Evolutionary conservation across 345 rosid species (phyloP), one percentile per base, ranked within the genome.

Genomic region (Draba incana): DNA sequence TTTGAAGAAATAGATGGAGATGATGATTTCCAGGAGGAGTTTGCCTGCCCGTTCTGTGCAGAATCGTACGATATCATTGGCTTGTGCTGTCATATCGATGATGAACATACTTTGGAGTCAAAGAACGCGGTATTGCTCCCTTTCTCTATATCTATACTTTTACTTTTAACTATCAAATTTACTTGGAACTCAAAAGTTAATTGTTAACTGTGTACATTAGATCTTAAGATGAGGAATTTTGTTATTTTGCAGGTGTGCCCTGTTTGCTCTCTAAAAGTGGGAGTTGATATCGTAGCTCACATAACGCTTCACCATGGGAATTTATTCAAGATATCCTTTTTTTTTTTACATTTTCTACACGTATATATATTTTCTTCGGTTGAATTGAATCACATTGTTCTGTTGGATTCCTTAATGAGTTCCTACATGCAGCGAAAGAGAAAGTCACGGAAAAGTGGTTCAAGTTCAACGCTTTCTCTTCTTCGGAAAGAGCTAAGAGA

Each of bases 31-130:
- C 88, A 88, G 80, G 98, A 90, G 84, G 98, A 88, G 82, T 93
- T 88, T 79, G 89, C 94, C 10, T 93, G 98, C 81, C 98, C 98
- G 44, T 93, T 93, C 78, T 93, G 98, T 72, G 84, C 88, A 10
- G 94, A 90, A 48, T 90, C 85, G 50, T 93, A 84, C 68, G 97
- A 93, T 78, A 93, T 90, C 51, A 86, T 87, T 42, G 94, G 96
- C 65, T 83, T 93, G 78, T 93, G 98, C 71, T 87, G 96, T 67
- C 98, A 90, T 80, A 86, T 93, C 57, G 98, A 93, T 24, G 96
- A 90, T 52, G 91, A 88, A 72, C 98, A 93, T 76, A 89, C 86
- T 12, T 47, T 81, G 79, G 96, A 90, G 79, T 85, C 98, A 76
- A 88, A 62, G 79, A 90, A 93, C 76, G 97, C 94, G 91, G 98